Evolutionary conservation across 1,284 basidiomycete species (phyloP), one percentile per base, ranked within the genome.

Genomic region (Gomphus bonarii): DNA sequence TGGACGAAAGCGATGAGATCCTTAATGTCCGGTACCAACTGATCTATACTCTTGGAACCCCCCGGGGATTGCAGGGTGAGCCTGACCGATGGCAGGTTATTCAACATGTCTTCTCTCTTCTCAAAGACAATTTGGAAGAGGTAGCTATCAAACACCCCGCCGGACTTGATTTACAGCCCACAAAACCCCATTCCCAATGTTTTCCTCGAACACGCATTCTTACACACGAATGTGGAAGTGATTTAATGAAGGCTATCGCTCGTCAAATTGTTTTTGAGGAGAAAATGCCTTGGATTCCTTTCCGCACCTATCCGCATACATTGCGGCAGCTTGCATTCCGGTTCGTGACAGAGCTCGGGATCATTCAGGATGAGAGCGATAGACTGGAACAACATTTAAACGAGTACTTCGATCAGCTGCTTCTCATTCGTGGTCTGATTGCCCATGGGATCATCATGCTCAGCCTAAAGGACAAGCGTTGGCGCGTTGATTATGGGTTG

Each of bases 1-100:
- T 80, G 3, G 79, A 81, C 50, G 78, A 80, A 61, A 78, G 78
- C 60, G 78, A 80, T 54, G 78, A 80, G 56, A 69, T 81, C 22
- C 68, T 80, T 5, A 72, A 73, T 50, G 72, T 75, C 40, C 69
- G 70, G 0, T 80, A 75, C 54, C 77, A 79, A 47, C 65, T 81
- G 6, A 66, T 80, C 0, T 80, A 80, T 55, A 74, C 77, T 0
- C 64, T 74, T 25, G 61, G 61, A 20, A 31, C 49, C 16, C 54
- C 30, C 18, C 14, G 47, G 16, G 64, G 70, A 1, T 57, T 79
- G 16, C 73, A 80, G 36, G 70, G 70, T 31, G 68, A 69, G 40
- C 75, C 77, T 0, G 66, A 76, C 52, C 73, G 80, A 48, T 81
- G 80, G 79, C 64, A 59, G 0, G 73, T 65, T 1, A 68, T 68